phyloP scores from a whole-genome alignment of 768 basidiomycete species.

The Lepiota brunneoincarnata region DNA sequence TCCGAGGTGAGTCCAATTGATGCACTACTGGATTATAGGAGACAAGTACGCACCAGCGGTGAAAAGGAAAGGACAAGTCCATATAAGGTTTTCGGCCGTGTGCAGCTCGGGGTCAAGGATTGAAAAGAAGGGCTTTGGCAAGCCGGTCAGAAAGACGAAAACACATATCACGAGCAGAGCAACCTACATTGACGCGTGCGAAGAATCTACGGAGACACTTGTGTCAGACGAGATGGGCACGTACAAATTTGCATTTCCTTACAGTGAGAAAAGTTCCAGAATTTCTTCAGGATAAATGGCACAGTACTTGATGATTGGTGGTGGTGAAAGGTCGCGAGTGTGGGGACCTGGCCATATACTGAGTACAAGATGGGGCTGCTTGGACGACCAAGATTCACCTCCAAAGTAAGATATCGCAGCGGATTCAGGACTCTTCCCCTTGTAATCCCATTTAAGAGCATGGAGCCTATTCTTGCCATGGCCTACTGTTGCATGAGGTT shows the following conservation, averaged over 20 bases:
- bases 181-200: constrained; percentile 49
- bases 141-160: neutral
- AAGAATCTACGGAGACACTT: constrained; percentile 39
- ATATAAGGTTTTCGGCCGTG: constrained; percentile 49
- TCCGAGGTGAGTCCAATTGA: constrained; percentile 1
- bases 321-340: constrained; percentile 26
- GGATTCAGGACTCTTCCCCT: constrained; percentile 33
- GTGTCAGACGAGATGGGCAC: neutral
- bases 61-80: constrained; percentile 56
- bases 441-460: constrained; percentile 21
- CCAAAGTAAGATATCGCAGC: constrained; percentile 34
- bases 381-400: constrained; percentile 23
- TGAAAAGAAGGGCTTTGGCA: constrained; percentile 49
- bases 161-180: neutral
- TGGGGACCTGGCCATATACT: constrained; percentile 9
- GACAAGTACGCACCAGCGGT: constrained; percentile 49
- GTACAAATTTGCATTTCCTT: constrained; percentile 17
- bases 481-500: neutral
- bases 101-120: constrained; percentile 57
- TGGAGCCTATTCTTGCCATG: neutral
- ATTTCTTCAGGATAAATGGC: constrained; percentile 50
- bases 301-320: constrained; percentile 47
- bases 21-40: neutral
- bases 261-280: constrained; percentile 51
- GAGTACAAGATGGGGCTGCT: constrained; percentile 6